Evolutionary conservation across 306 rosid species (phyloP).

Genomic region (Calophaca sinica): DNA sequence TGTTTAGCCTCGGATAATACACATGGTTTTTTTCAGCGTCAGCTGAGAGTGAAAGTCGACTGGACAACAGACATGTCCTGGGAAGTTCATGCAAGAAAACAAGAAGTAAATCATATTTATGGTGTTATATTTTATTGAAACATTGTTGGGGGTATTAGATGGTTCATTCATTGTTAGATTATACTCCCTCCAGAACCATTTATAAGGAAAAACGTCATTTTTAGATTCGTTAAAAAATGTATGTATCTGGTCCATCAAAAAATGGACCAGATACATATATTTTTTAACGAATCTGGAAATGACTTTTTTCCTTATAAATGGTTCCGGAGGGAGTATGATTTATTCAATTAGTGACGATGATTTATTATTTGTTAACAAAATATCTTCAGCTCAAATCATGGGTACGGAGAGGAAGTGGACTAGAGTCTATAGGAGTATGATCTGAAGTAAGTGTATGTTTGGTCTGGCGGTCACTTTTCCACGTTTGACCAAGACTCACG

Average conservation of each 20-base stretch:
- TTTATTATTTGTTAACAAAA: background rate
- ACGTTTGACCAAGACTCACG: no score
- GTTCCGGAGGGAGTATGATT: no score
- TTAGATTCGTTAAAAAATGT: no score
- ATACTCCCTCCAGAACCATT: no score
- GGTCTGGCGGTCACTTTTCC: no score
- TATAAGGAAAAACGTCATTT: no score
- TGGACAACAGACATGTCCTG: background rate
- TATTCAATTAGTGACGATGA: background rate
- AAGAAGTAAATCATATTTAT: conserved; percentile 7
- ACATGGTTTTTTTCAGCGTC: background rate
- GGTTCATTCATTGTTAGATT: conserved; percentile 19
- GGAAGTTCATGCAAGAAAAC: background rate
- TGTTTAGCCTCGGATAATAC: background rate
- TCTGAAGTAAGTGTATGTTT: background rate
- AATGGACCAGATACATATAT: no score
- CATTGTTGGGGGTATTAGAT: background rate
- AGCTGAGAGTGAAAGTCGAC: background rate
- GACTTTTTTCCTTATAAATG: no score
- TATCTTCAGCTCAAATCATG: background rate
- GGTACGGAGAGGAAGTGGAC: background rate
- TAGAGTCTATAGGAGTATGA: background rate
- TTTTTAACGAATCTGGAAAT: no score
- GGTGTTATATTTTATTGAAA: conserved; percentile 13
- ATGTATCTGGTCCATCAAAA: no score